A percentile compares a stretch with the other conserved stretches of the same genome.
Evolutionary conservation across 2,329 filamentous ascomycete species (phyloP).

Genomic region (Dothideomycetes sp.): DNA sequence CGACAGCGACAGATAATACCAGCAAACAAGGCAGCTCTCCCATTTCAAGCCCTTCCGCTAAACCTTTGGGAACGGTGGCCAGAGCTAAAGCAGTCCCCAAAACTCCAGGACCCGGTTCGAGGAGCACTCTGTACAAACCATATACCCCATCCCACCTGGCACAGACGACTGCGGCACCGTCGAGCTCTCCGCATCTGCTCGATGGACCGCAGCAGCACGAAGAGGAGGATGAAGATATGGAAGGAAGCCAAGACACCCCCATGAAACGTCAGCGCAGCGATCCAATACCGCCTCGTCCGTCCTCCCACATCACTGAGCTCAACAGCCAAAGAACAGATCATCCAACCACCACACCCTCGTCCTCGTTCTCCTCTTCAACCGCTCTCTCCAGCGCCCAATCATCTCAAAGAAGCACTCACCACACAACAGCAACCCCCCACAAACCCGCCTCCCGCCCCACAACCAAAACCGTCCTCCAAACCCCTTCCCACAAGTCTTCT

Average conservation of each 20-base stretch:
- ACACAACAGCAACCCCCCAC: neutral
- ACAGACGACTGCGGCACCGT: conserved; percentile 8
- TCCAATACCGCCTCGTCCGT: too few relatives aligned
- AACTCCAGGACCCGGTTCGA: neutral
- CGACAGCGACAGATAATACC: conserved; percentile 11
- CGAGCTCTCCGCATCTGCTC: neutral
- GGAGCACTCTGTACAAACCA: conserved; percentile 13
- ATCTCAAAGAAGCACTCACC: neutral
- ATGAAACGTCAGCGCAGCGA: neutral
- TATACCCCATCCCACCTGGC: conserved; percentile 20
- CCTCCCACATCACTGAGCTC: too few relatives aligned
- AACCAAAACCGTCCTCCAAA: conserved; percentile 8
- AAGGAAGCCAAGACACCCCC: neutral
- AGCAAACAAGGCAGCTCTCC: too few relatives aligned
- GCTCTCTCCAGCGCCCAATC: neutral
- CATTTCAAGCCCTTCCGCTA: too few relatives aligned
- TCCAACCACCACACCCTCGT: neutral
- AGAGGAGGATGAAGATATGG: neutral
- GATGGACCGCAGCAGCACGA: neutral
- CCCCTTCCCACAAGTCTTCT: conserved; percentile 1
- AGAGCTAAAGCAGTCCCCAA: conserved; percentile 7
- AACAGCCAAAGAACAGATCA: too few relatives aligned
- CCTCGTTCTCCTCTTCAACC: neutral
- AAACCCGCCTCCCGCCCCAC: neutral
- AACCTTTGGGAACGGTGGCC: neutral